Conservation (phyloP, 768 basidiomycete species). For the Xerocomellus dryophilus region DNA sequence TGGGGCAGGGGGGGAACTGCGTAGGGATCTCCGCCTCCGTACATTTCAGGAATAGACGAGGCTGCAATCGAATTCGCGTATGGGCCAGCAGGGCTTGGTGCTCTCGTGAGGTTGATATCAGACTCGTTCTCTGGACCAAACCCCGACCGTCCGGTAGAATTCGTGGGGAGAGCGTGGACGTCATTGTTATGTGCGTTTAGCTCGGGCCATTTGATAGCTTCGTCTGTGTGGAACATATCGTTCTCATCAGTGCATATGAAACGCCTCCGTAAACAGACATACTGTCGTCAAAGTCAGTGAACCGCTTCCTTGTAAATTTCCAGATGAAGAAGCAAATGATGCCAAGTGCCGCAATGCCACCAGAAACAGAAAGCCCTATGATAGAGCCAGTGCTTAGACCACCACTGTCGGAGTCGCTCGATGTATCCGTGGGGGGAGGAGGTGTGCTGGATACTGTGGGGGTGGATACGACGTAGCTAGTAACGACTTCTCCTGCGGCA, state of each 20-base stretch:
- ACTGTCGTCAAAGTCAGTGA: slow-evolving; percentile 77
- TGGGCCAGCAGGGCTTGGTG: slow-evolving; percentile 44
- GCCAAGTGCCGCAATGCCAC: slow-evolving; percentile 70
- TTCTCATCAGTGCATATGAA: slow-evolving; percentile 5
- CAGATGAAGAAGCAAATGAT: slow-evolving; percentile 76
- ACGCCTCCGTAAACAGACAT: slow-evolving; percentile 33
- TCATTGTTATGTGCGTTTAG: slow-evolving; percentile 63
- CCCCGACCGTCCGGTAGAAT: slow-evolving; percentile 67
- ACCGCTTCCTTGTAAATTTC: slow-evolving; percentile 83
- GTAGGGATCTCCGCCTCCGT: slow-evolving; percentile 58
- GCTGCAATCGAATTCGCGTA: slow-evolving; percentile 42
- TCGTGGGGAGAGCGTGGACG: slow-evolving; percentile 63
- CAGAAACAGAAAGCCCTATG: slow-evolving; percentile 76
- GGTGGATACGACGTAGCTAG: slow-evolving; percentile 17
- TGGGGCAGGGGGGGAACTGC: slow-evolving; percentile 82
- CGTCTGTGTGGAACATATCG: slow-evolving; percentile 41
- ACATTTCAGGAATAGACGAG: slow-evolving; percentile 46
- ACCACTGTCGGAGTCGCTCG: slow-evolving; percentile 17
- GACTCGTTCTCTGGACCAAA: slow-evolving; percentile 60
- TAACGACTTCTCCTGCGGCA: slow-evolving; percentile 29
- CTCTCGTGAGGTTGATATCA: slow-evolving; percentile 54
- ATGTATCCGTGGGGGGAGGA: slow-evolving; percentile 22
- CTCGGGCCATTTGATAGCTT: slow-evolving; percentile 91
- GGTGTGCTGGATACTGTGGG: slow-evolving; percentile 25
- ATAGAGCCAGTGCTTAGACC: slow-evolving; percentile 71